phyloP scores from a whole-genome alignment of 2,329 filamentous ascomycete species.

The Nigrograna mackinnonii region DNA sequence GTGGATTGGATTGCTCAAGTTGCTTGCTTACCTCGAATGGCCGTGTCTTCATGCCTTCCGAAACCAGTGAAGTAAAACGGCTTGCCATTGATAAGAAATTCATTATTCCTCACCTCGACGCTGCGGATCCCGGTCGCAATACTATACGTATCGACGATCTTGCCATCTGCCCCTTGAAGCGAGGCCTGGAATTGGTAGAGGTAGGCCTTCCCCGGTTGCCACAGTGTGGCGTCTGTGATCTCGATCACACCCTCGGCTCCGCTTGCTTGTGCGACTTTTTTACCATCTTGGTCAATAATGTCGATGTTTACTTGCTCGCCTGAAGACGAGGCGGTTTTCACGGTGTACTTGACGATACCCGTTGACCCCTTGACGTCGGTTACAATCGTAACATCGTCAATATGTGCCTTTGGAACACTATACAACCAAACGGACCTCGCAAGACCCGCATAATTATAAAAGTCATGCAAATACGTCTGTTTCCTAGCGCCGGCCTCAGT shows the following conservation, averaged over 20 bases:
- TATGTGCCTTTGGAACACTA: constrained; percentile 5
- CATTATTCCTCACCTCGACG: constrained; percentile 2
- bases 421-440: constrained; percentile 14
- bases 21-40: constrained; percentile 13
- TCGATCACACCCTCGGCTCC: constrained; percentile 1
- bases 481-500: constrained; percentile 3
- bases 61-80: constrained; percentile 15
- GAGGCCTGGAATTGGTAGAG: constrained; percentile 9
- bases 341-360: constrained; percentile 6
- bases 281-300: neutral
- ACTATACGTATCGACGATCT: constrained; percentile 4
- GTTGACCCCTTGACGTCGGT: constrained; percentile 1
- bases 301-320: too few species aligned
- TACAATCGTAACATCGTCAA: constrained; percentile 6
- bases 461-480: constrained; percentile 13
- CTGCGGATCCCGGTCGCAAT: constrained; percentile 10
- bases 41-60: constrained; percentile 13
- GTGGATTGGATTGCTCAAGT: too few species aligned
- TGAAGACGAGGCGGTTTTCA: neutral
- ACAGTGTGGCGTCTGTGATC: constrained; percentile 4
- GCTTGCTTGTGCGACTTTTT: neutral
- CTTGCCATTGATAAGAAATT: constrained; percentile 11
- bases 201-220: constrained; percentile 11
- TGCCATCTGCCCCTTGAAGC: neutral
- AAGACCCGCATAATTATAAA: constrained; percentile 14